Evolutionary conservation across 176 grass and related monocot genomes (phyloP), one percentile per base, ranked within the genome.

Genomic region (Rhynchospora pubera): DNA sequence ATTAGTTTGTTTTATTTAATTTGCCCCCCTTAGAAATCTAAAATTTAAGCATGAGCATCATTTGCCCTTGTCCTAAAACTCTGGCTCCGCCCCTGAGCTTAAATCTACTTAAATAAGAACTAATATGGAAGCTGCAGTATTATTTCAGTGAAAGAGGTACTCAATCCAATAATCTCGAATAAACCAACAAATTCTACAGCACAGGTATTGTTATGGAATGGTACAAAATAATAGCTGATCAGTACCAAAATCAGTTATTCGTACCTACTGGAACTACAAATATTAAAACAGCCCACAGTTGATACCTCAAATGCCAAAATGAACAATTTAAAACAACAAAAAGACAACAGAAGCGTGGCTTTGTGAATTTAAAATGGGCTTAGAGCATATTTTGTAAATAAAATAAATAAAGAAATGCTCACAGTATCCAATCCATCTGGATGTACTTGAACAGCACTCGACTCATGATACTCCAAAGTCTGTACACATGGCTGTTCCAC

Each of bases 401-500:
- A 39, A 24, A 74, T n/a, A 0, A 15, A 1, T 39, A 24, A 53
- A 1, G 3, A 51, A 34, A 24, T 65, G 5, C 90, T 92, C 84
- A 95, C 93, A 83, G 79, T 90, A 59, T 65, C 82, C 32, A 76
- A 55, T 76, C 71, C 47, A 28, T 76, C 47, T 55, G 71, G 71
- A 55, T 84, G 73, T 61, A 83, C 30, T 4, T 73, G n/a, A 10
- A 77, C 79, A 19, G 50, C 67, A 44, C 39, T 8, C 18, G 67
- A 26, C 21, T 93, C 62, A 58, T 86, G 85, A 79, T 82, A 93
- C 83, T 88, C 32, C 0, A 98, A 50, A 6, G 39, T 93, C 34
- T 86, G 85, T 0, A 79, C 75, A 10, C 58, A 23, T 8, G 92
- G 89, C 5, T 86, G 89, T 69, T 84, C 82, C 66, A 87, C 92